Base-by-base conservation (phyloP, 2,329 filamentous ascomycete species). In the Dactylellina drechsleri region DNA sequence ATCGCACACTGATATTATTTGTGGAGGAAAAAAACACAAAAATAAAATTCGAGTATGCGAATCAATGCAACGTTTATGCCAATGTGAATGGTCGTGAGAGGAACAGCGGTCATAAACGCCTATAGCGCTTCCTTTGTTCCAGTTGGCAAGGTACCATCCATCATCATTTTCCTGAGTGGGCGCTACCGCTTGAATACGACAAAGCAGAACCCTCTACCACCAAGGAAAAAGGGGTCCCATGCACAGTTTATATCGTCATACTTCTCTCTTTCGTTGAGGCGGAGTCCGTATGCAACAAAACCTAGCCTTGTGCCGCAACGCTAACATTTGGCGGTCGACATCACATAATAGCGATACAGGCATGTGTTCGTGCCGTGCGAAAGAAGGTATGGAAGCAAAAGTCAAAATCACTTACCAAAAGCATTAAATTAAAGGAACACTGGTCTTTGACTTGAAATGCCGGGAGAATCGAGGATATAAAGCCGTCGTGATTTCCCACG, bases 261-360 rank as follows among this genome's bases (percentile, higher is more conserved):
- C n/a, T n/a, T n/a, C n/a, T n/a, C n/a, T n/a, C n/a, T n/a, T n/a
- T n/a, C 56, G 20, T 68, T 49, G 26, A n/a, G 43, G 43, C 43
- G 43, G 43, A 40, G 57, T 23, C 15, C 43, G 15, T 41, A 47
- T 59, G 47, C 52, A 36, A 45, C 53, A 58, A 49, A 66, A 54
- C 36, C 52, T 40, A 57, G 56, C 23, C 43, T 47, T 47, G 43
- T 18, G 43, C 15, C 43, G 43, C 12, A 41, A 18, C 16, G 2
- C n/a, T 49, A 49, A 49, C 26, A 28, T 8, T 18, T 23, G 10
- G 31, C 31, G 31, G 12, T 18, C n/a, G 13, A 53, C 4, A 43
- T 36, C 2, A 36, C 31, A 36, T 36, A 8, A 36, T 36, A 7
- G 31, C 31, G 6, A 36, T 10, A 36, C 10, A 36, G 31, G 10